phyloP scores from a whole-genome alignment of 306 rosid genomes.

The Citrullus amarus region DNA sequence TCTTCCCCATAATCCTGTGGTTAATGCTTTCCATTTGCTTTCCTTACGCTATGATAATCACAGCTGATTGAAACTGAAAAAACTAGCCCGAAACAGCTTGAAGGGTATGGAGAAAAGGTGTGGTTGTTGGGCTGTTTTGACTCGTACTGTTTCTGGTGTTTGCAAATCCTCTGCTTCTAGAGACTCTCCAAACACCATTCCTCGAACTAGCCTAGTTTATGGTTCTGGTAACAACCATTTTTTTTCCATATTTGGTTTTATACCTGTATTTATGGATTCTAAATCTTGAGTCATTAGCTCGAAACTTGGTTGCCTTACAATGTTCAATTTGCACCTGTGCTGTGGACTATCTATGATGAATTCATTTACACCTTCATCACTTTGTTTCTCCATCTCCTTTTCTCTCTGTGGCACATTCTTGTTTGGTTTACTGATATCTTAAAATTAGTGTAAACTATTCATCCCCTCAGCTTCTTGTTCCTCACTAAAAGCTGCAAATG shows the following conservation, averaged over 20 bases:
- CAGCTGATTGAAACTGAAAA: background rate
- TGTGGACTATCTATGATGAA: background rate
- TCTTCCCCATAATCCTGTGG: constrained; percentile 11
- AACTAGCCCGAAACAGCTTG: background rate
- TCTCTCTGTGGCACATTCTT: background rate
- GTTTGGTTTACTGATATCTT: background rate
- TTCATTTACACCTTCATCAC: background rate
- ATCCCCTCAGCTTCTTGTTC: background rate
- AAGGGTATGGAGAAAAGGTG: constrained; percentile 9
- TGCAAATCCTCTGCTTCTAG: constrained; percentile 12
- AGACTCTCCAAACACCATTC: background rate
- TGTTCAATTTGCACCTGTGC: background rate
- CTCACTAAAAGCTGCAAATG: background rate
- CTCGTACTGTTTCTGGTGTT: constrained; percentile 7
- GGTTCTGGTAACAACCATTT: constrained; percentile 3
- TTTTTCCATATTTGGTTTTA: background rate
- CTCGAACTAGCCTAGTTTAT: constrained; percentile 8
- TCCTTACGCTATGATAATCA: constrained; percentile 3
- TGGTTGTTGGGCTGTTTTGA: constrained; percentile 17
- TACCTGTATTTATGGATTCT: background rate
- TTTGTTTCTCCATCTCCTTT: background rate
- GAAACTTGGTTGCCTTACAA: background rate
- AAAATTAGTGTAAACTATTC: background rate
- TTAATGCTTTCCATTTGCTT: background rate
- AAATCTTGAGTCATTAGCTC: background rate